phyloP scores from a whole-genome alignment of 345 rosid genomes.

The Excoecaria cochinchinensis region DNA sequence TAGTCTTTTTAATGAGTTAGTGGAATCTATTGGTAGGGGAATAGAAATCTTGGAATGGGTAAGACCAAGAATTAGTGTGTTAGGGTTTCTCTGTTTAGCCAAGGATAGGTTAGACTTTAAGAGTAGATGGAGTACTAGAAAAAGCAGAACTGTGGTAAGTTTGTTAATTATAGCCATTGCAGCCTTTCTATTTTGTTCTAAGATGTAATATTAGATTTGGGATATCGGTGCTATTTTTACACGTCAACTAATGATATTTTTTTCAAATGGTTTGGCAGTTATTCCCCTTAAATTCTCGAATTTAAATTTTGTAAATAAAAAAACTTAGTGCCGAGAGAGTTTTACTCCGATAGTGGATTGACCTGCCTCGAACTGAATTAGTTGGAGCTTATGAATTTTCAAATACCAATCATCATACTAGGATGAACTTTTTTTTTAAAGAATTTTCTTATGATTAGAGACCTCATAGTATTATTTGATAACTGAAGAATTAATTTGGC shows the following conservation, averaged over 20 bases:
- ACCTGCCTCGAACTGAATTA: no score
- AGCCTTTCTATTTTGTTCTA: neutral
- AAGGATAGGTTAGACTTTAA: constrained; percentile 27
- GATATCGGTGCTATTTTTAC: constrained; percentile 7
- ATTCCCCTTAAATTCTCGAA: no score
- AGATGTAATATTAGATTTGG: neutral
- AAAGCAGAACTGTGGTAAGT: constrained; percentile 19
- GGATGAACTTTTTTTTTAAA: no score
- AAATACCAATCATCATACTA: no score
- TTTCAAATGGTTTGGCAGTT: no score
- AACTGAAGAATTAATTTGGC: no score
- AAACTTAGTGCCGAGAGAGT: no score
- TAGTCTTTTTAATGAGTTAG: constrained; percentile 24
- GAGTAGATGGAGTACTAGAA: constrained; percentile 22
- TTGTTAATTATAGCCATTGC: constrained; percentile 3
- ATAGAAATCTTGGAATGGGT: constrained; percentile 41
- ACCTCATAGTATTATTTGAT: no score
- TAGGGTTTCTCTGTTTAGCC: constrained; percentile 38
- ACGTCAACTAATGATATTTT: neutral
- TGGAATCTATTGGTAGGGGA: constrained; percentile 35
- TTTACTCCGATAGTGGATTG: no score
- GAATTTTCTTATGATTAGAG: no score
- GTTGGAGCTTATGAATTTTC: no score
- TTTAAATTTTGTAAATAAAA: no score
- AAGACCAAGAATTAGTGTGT: constrained; percentile 49